Base-by-base conservation (phyloP, 2,329 filamentous ascomycete genomes). In the Phoma sp. region DNA sequence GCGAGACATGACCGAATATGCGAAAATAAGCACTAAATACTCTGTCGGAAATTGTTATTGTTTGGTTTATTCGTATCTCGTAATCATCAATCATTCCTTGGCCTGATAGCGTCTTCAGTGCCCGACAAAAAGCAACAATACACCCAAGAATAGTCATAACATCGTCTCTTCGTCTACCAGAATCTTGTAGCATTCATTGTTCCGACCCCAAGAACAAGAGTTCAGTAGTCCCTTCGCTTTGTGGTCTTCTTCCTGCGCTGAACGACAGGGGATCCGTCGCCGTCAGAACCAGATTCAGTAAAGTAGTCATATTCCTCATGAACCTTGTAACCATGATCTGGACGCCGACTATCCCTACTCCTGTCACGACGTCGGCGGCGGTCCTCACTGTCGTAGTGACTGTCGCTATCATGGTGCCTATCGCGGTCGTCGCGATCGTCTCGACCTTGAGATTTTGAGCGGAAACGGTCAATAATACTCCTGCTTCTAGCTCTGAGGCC, bases 401-500 rank as follows among this genome's bases (percentile, higher is more conserved):
- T 39, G 17, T 51, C 53, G 22, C 53, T 56, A 25, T 56, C 53
- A 22, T 51, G 32, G 19, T 51, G 43, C 15, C 43, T 44, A 9
- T 65, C 62, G 33, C 40, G 58, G 31, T 62, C 58, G 6, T 64
- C 65, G 8, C 39, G 41, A 6, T 62, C 64, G 0, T 55, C 46
- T 55, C 36, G 35, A 22, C 35, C 32, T 17, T 61, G 64, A 33
- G 65, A 68, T 44, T 67, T 68, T 17, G 62, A 65, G 41, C 64
- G 65, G 45, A 68, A 61, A 24, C 62, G 65, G 43, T 64, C 61
- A 40, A 68, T 59, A 9, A 68, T 55, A 43, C 65, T 68, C 44
- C 52, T 58, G 58, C 65, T 68, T 61, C 65, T 62, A 65, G 65
- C 65, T 50, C 65, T 64, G 8, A 68, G 51, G 24, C 64, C 54